Conservation (phyloP, 2,329 filamentous ascomycete genomes). For the Claviceps fusiformis region DNA sequence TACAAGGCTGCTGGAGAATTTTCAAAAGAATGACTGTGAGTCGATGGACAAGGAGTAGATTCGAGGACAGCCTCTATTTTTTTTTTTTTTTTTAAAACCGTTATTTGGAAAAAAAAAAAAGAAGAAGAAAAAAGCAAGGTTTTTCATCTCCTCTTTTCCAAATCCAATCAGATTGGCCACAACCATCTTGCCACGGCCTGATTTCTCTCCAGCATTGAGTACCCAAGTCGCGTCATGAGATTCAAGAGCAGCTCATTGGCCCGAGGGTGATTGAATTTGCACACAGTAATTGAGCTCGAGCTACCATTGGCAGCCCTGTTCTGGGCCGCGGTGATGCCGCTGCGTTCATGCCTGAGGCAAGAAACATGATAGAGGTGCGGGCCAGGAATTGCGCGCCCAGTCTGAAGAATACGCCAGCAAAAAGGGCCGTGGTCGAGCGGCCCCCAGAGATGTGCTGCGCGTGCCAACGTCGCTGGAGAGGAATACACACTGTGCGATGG, state of each 20-base stretch:
- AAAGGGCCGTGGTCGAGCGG: neutral
- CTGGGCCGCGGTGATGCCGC: constrained; percentile 4
- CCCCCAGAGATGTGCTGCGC: neutral
- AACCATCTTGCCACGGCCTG: neutral
- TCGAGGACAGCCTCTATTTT: no score
- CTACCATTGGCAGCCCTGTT: constrained; percentile 2
- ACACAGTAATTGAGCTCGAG: constrained; percentile 1
- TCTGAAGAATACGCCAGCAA: constrained; percentile 13
- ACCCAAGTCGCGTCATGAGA: constrained; percentile 3
- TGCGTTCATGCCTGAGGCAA: constrained; percentile 19
- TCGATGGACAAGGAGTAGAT: no score
- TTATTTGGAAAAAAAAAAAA: no score
- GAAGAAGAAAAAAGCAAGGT: neutral
- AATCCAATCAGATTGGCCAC: no score
- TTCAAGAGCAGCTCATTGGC: neutral
- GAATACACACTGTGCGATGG: neutral
- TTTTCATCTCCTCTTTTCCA: no score
- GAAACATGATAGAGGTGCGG: constrained; percentile 4
- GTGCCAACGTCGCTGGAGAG: neutral
- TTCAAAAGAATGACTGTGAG: no score
- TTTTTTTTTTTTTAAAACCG: neutral
- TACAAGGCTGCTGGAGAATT: no score
- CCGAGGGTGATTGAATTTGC: neutral
- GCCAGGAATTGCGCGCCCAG: constrained; percentile 14
- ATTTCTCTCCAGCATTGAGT: no score